phyloP scores from a whole-genome alignment of 2,329 filamentous ascomycete species.

The Fusarium kyushuense region DNA sequence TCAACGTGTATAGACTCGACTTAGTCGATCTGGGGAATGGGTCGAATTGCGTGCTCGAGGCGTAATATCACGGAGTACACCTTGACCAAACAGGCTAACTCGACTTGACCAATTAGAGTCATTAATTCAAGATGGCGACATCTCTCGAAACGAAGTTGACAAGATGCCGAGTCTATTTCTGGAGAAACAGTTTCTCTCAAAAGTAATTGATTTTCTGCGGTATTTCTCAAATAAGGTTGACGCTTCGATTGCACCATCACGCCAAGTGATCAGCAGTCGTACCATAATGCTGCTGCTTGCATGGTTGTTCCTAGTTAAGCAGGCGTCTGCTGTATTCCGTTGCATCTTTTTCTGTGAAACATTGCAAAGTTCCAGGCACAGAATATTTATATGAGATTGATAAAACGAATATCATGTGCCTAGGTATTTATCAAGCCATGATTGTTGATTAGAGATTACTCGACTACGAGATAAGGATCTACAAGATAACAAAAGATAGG shows the following conservation, averaged over 20 bases:
- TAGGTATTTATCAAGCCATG: background rate
- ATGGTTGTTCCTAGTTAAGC: background rate
- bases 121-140: conserved; percentile 30
- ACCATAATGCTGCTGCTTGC: background rate
- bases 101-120: conserved; percentile 16
- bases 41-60: conserved; percentile 45
- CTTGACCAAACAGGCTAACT: conserved; percentile 12
- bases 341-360: background rate
- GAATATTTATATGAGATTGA: background rate
- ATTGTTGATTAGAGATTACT: conserved; percentile 1
- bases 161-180: background rate
- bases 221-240: conserved; percentile 12
- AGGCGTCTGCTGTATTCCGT: background rate
- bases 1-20: conserved; percentile 1
- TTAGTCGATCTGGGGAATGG: conserved; percentile 16
- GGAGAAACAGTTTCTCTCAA: background rate
- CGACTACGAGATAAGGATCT: background rate
- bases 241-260: conserved; percentile 23
- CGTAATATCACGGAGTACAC: conserved; percentile 47
- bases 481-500: conserved; percentile 32
- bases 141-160: conserved; percentile 3
- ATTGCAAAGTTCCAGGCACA: background rate
- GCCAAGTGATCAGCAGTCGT: background rate
- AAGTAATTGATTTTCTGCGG: conserved; percentile 16
- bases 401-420: background rate